A percentile compares a stretch with the other conserved stretches of the same genome.
Conservation (phyloP, 176 grass and related monocot genomes). For the Musa itinerans region DNA sequence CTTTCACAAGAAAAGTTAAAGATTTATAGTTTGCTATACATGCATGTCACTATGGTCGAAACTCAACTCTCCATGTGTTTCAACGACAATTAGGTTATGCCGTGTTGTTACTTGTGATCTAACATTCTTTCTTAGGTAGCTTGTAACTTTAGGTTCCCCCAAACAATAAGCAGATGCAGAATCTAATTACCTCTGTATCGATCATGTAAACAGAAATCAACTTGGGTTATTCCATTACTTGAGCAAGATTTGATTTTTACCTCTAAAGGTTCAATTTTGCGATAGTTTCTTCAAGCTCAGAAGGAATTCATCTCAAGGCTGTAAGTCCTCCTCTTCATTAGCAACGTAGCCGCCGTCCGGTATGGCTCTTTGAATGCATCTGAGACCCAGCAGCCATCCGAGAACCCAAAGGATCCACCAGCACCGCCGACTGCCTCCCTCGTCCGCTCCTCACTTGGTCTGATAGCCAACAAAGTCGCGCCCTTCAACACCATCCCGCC, state of each 20-base stretch:
- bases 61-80: neutral
- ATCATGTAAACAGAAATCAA: neutral
- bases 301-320: constrained; percentile 27
- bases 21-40: neutral
- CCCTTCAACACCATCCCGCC: constrained; percentile 18
- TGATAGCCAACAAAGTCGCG: constrained; percentile 19
- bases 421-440: neutral
- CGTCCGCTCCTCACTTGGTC: constrained; percentile 7
- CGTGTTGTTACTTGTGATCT: too few species aligned
- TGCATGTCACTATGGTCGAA: neutral
- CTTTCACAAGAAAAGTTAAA: neutral
- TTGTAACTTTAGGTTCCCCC: neutral
- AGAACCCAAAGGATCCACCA: neutral
- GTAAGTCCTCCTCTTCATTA: constrained; percentile 21
- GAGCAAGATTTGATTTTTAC: neutral
- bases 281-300: neutral
- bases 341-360: constrained; percentile 1
- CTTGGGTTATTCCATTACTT: neutral
- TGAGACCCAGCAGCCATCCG: neutral
- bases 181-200: neutral
- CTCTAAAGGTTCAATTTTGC: neutral
- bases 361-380: constrained; percentile 22
- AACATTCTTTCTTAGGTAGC: neutral
- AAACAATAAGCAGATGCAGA: neutral
- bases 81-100: too few species aligned